Evolutionary conservation across 2,329 filamentous ascomycete genomes (phyloP).

Genomic region (Phyllosticta citribraziliensis): DNA sequence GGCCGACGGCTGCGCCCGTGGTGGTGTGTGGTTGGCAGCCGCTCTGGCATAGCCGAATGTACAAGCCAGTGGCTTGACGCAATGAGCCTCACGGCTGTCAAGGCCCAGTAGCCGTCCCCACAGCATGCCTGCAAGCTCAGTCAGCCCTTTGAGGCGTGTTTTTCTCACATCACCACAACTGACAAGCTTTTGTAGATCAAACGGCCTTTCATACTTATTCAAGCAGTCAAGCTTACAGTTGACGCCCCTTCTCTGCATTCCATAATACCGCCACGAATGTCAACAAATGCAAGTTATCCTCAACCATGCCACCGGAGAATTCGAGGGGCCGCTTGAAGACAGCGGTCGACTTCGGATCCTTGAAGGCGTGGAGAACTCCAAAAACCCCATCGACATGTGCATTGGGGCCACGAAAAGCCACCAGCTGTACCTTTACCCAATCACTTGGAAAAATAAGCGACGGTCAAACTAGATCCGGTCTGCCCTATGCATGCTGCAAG

Average conservation of each 20-base stretch:
- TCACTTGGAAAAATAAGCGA: not conserved
- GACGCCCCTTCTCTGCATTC: not conserved
- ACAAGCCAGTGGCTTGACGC: not conserved
- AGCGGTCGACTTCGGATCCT: not conserved
- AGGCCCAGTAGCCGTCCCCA: not conserved
- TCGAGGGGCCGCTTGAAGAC: constrained; percentile 1
- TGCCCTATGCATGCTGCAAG: not conserved
- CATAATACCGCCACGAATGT: not conserved
- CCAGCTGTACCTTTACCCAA: not conserved
- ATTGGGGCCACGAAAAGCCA: not conserved
- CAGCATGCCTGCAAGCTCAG: not conserved
- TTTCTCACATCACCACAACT: not conserved
- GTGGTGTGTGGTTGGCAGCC: not conserved
- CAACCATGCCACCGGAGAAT: constrained; percentile 4
- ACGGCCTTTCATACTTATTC: not conserved
- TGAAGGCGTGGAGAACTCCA: not conserved
- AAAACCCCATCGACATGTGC: not conserved
- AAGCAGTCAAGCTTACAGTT: not conserved
- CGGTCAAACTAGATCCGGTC: not conserved
- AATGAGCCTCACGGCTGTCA: not conserved
- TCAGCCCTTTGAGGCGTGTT: not conserved
- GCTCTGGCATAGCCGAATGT: not conserved
- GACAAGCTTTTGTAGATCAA: not conserved
- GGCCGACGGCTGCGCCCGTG: not conserved
- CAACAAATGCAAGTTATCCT: not conserved